Evolutionary conservation across 2,329 filamentous ascomycete species (phyloP).

Genomic region (Plectosphaerella sp.): DNA sequence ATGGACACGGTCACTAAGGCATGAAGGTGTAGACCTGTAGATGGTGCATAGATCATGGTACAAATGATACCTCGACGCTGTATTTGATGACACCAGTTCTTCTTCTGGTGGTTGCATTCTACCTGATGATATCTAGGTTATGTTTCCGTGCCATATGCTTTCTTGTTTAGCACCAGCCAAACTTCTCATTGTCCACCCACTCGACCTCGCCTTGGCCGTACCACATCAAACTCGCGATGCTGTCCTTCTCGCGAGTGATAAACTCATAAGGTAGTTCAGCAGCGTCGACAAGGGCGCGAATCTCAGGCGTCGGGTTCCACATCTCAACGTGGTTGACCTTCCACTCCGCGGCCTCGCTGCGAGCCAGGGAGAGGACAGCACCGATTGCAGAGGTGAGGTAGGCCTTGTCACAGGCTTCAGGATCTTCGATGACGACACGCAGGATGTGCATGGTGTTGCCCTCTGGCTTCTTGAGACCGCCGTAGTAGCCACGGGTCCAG

Average conservation of each 20-base stretch:
- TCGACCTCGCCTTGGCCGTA: constrained; percentile 59
- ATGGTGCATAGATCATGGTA: constrained; percentile 13
- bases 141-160: neutral
- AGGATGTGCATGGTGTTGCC: constrained; percentile 68
- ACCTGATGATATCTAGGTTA: neutral
- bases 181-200: constrained; percentile 76
- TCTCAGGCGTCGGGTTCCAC: constrained; percentile 71
- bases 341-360: constrained; percentile 68
- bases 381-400: constrained; percentile 50
- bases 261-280: constrained; percentile 43
- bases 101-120: neutral
- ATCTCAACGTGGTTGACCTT: constrained; percentile 65
- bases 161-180: constrained; percentile 62
- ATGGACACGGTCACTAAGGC: constrained; percentile 77
- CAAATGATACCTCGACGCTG: constrained; percentile 14
- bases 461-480: constrained; percentile 43
- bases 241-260: constrained; percentile 57
- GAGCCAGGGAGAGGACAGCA: constrained; percentile 62
- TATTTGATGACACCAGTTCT: neutral
- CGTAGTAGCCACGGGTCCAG: constrained; percentile 66
- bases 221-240: constrained; percentile 70
- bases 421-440: constrained; percentile 62
- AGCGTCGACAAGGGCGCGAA: constrained; percentile 41
- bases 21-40: constrained; percentile 6
- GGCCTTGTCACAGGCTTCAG: constrained; percentile 25